Evolutionary conservation across 2,329 filamentous ascomycete species (phyloP), one percentile per base, ranked within the genome.

Genomic region (Epicoccum nigrum): DNA sequence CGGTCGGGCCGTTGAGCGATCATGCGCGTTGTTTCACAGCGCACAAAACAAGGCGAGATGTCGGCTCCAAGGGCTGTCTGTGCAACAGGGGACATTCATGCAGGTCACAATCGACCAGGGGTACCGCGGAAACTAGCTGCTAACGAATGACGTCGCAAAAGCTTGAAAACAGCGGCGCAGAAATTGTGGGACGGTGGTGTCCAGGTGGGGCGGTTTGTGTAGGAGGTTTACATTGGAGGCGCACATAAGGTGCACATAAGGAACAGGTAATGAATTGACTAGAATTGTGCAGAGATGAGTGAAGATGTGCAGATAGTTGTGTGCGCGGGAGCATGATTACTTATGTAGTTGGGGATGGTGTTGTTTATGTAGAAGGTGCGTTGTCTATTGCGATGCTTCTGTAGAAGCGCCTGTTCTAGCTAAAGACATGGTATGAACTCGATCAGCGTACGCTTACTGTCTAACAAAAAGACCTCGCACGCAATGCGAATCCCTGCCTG

Each of bases 401-500:
- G 37, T 32, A 38, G 32, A 43, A 20, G 35, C 28, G 47, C 30
- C 41, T 39, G 16, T 40, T 51, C 21, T 45, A 34, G 35, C 25
- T n/a, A 13, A 20, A 28, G n/a, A 30, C 48, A 34, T 19, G 40
- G 31, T 19, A 37, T 31, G 19, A 37, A 35, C 33, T 43, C 27
- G 28, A 39, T 39, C 44, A 39, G 33, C 33, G 21, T 43, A 34
- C 33, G 43, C 49, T 52, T 42, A 21, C 49, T 44, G 38, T 47
- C 49, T 52, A 52, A 21, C 49, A 43, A 52, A 52, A 28, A 28
- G 43, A 27, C 43, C 43, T 46, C 38, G 49, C 43, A 46, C 38
- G 31, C 43, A 40, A 38, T 48, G 48, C 48, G 40, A 45, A 52
- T 48, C 40, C 53, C 53, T 47, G 25, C 41, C 48, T 43, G 20